Percentiles rank a stretch among this genome's conserved stretches.
These are phyloP conservation scores for Hemileia vastatrix DNA, from an alignment of 1,284 basidiomycete species.

Conservation along the genomic window DNA sequence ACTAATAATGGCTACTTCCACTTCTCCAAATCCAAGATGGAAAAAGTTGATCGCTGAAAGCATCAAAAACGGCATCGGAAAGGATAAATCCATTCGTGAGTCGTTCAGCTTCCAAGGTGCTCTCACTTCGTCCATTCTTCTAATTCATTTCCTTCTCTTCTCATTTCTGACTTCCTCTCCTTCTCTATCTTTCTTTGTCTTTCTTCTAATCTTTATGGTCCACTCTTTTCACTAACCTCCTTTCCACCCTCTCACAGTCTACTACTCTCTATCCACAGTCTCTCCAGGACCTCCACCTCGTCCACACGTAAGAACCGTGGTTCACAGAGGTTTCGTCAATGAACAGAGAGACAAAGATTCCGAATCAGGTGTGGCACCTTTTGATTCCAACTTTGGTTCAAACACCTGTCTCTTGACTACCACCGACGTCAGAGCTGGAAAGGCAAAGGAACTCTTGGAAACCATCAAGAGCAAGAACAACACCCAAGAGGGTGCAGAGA, in stretches of 20 bases:
- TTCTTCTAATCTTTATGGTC: no score
- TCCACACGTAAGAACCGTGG: constrained; percentile 40
- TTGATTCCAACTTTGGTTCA: constrained; percentile 32
- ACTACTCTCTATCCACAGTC: constrained; percentile 18
- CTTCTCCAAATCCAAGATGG: no score
- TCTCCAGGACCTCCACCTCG: constrained; percentile 23
- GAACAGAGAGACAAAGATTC: constrained; percentile 36
- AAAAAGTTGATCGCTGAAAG: no score
- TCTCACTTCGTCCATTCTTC: no score
- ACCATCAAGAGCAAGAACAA: constrained; percentile 23
- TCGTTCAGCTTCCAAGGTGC: no score
- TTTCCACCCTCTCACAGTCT: constrained; percentile 9
- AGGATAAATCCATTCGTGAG: no score
- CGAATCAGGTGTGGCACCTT: constrained; percentile 29
- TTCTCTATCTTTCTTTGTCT: no score
- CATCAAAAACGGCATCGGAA: no score
- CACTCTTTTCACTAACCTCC: no score
- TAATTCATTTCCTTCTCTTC: no score
- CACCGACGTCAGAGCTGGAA: constrained; percentile 44
- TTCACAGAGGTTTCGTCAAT: constrained; percentile 46
- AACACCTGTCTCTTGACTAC: constrained; percentile 42
- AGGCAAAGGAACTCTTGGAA: constrained; percentile 37
- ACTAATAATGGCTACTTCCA: no score
- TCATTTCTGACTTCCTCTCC: no score
- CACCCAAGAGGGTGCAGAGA: constrained; percentile 27